Conservation (phyloP, 208 protist species). For the Histomonas meleagridis region DNA sequence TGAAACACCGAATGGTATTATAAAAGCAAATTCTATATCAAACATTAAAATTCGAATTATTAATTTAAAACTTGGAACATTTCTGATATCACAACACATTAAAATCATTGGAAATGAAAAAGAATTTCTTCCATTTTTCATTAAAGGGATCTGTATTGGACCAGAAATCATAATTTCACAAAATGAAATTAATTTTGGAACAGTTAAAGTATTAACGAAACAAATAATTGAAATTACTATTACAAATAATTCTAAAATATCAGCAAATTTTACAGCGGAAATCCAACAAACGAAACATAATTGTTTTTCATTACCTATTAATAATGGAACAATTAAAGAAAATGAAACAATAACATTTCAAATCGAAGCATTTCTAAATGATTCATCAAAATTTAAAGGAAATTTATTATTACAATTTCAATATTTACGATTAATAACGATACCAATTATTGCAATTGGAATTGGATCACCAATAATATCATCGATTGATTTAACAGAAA, state of each 20-base stretch:
- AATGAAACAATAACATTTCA: background rate
- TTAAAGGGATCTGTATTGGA: background rate
- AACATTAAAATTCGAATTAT: background rate
- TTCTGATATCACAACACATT: background rate
- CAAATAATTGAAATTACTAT: background rate
- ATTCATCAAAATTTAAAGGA: background rate
- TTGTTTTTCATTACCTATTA: background rate
- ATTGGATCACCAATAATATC: background rate
- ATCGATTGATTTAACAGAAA: background rate
- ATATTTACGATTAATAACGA: background rate
- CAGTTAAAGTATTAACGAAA: background rate
- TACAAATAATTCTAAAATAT: background rate
- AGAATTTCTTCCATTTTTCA: background rate
- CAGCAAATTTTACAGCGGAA: background rate
- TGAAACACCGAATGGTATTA: background rate
- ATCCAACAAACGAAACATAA: background rate
- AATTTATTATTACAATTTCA: background rate
- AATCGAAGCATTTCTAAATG: background rate
- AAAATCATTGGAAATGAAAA: background rate
- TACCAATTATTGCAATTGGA: background rate
- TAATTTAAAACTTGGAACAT: background rate
- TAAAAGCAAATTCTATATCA: background rate
- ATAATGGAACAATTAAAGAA: background rate
- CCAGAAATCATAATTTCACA: conserved; percentile 14
- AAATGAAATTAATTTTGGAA: conserved; percentile 3